A percentile compares a stretch with the other conserved stretches of the same genome.
phyloP scores from a whole-genome alignment of 768 basidiomycete species.

The Naganishia kalamii region DNA sequence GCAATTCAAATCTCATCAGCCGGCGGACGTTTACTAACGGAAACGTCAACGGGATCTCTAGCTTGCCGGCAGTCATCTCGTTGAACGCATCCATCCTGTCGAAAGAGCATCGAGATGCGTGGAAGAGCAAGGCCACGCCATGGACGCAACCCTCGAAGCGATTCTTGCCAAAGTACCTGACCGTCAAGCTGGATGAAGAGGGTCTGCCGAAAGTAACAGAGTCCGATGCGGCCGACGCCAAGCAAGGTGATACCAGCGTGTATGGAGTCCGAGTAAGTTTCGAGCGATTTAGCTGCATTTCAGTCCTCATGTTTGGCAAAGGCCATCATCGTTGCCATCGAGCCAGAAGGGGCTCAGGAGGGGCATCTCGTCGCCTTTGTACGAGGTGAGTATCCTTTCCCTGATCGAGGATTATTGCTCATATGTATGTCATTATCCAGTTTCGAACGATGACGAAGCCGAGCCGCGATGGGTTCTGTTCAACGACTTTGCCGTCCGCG shows the following conservation, averaged over 20 bases:
- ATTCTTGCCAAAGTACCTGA: slow-evolving; percentile 31
- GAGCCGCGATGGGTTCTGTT: slow-evolving; percentile 75
- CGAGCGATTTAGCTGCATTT: not conserved
- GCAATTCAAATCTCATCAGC: slow-evolving; percentile 65
- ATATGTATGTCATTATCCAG: not conserved
- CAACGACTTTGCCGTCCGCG: slow-evolving; percentile 89
- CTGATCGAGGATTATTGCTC: too few relatives aligned
- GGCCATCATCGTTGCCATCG: slow-evolving; percentile 14
- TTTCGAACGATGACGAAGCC: slow-evolving; percentile 2
- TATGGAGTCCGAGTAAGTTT: slow-evolving; percentile 18
- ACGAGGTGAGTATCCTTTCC: slow-evolving; percentile 71
- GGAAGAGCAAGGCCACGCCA: slow-evolving; percentile 58
- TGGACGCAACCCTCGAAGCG: slow-evolving; percentile 13
- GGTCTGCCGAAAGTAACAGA: not conserved
- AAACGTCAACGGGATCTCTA: not conserved
- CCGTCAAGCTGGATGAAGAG: not conserved
- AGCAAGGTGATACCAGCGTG: slow-evolving; percentile 5
- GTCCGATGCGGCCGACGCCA: not conserved
- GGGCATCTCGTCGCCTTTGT: slow-evolving; percentile 84
- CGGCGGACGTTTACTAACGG: slow-evolving; percentile 34
- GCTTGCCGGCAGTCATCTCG: slow-evolving; percentile 71
- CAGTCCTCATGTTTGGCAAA: not conserved
- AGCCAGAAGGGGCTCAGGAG: slow-evolving; percentile 75
- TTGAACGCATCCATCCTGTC: slow-evolving; percentile 77
- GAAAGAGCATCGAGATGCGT: slow-evolving; percentile 65